These are phyloP conservation scores for Gamarada debralockiae DNA, from an alignment of 495 filamentous ascomycete species.

Conservation along the genomic window DNA sequence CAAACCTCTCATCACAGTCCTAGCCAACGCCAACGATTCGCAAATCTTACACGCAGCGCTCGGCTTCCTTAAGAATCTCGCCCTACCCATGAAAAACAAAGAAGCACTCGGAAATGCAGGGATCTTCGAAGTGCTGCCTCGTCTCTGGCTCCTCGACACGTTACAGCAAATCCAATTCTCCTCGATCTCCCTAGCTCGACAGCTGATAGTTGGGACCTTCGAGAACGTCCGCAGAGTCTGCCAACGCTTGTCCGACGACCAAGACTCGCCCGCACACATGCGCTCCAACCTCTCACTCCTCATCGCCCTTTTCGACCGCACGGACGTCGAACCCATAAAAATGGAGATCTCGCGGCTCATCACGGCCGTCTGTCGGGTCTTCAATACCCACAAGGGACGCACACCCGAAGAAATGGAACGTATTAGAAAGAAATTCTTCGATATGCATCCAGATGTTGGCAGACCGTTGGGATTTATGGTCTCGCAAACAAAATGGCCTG, in stretches of 20 bases:
- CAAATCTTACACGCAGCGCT: conserved; percentile 63
- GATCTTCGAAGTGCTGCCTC: conserved; percentile 48
- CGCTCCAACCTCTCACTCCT: conserved; percentile 58
- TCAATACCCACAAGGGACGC: conserved; percentile 39
- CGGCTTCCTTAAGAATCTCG: conserved; percentile 77
- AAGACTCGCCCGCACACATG: conserved; percentile 34
- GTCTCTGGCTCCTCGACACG: conserved; percentile 55
- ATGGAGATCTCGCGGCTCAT: conserved; percentile 69
- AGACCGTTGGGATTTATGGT: conserved; percentile 58
- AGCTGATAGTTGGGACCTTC: conserved; percentile 56
- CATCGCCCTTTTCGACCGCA: conserved; percentile 51
- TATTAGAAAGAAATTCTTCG: conserved; percentile 48
- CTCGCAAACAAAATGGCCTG: conserved; percentile 63
- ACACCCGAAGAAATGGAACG: conserved; percentile 16
- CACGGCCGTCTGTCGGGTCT: conserved; percentile 58
- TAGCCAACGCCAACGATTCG: conserved; percentile 24
- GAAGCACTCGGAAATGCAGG: conserved; percentile 49
- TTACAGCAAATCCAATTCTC: conserved; percentile 69
- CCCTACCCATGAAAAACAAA: conserved; percentile 64
- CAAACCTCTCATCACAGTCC: conserved; percentile 36
- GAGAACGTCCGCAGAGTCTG: conserved; percentile 52
- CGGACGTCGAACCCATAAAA: conserved; percentile 62
- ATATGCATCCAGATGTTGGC: conserved; percentile 44
- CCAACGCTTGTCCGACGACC: conserved; percentile 33
- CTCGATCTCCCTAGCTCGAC: conserved; percentile 61